Base-by-base conservation (phyloP, 768 basidiomycete genomes). In the Myochromella boudieri region DNA sequence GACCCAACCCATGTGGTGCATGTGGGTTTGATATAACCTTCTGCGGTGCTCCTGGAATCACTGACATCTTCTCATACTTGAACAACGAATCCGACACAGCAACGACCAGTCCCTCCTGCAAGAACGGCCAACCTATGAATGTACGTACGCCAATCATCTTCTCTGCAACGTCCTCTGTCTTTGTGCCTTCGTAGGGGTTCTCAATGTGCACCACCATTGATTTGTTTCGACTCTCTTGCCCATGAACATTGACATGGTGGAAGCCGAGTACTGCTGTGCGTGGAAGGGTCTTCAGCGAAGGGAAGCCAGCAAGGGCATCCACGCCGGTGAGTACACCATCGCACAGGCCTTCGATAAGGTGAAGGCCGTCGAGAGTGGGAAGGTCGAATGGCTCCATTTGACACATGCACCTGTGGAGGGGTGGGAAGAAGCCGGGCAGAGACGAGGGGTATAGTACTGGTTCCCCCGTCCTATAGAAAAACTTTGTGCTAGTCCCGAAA, bases 181-280 rank as follows among this genome's bases (percentile, higher is more conserved):
- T 87, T 53, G 71, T 71, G 37, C 66, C 67, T 51, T 92, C 89
- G 61, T 85, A 77, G 0, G 78, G 77, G 59, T 91, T 90, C 38
- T 87, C 71, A 55, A 97, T 82, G 54, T 88, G 82, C 18, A 98
- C 77, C 42, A 98, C 73, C 85, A 99, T 94, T 2, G 91, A 94
- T 67, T 95, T 91, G 70, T 95, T 95, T 28, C 85, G 78, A 54
- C 84, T 91, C 61, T 97, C 95, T 0, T 82, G 71, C 44, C 91
- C 91, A 64, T 98, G 95, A 10, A 98, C 85, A 60, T 94, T 97
- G 56, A 98, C 94, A 17, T 86, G 82, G 59, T 98, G 95, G 65
- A 82, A 78, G 12, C 85, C 93, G 18, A 98, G 73, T 18, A 73
- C 69, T 9, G 87, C 83, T 0, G 78, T 81, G 59, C 92, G 79